Conservation (phyloP, 2,329 filamentous ascomycete genomes). For the Mollisiaceae sp. region DNA sequence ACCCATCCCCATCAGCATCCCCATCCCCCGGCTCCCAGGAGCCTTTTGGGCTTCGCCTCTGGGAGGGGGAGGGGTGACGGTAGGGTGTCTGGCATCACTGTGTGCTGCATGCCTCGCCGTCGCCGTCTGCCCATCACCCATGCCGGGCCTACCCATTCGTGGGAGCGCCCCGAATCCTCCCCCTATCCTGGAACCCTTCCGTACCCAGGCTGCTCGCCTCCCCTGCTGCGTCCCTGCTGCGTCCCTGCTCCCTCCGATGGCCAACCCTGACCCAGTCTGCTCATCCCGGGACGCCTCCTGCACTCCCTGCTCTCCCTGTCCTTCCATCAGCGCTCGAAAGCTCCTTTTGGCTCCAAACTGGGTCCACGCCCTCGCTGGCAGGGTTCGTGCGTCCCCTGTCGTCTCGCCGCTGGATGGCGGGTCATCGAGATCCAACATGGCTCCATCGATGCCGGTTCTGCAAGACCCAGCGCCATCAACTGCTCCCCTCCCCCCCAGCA, state of each 20-base stretch:
- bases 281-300: slow-evolving; percentile 1
- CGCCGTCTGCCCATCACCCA: background rate
- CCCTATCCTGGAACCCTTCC: background rate
- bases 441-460: slow-evolving; percentile 10
- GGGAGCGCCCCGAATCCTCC: background rate
- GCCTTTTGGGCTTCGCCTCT: background rate
- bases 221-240: no score
- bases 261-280: background rate
- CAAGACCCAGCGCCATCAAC: slow-evolving; percentile 11
- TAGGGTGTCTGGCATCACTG: slow-evolving; percentile 9
- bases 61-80: no score
- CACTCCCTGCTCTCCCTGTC: background rate
- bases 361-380: background rate
- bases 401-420: slow-evolving; percentile 8
- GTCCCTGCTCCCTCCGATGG: background rate
- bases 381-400: slow-evolving; percentile 2
- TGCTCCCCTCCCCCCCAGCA: background rate
- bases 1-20: background rate
- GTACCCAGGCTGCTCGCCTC: background rate
- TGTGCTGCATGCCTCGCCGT: slow-evolving; percentile 2
- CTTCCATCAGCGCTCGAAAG: background rate
- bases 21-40: background rate
- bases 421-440: slow-evolving; percentile 14
- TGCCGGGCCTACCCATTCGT: background rate
- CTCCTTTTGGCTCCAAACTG: background rate